Percentiles rank a stretch among this genome's conserved stretches.
Conservation (phyloP, 208 protist species). For the Wallacemonas sp. region DNA sequence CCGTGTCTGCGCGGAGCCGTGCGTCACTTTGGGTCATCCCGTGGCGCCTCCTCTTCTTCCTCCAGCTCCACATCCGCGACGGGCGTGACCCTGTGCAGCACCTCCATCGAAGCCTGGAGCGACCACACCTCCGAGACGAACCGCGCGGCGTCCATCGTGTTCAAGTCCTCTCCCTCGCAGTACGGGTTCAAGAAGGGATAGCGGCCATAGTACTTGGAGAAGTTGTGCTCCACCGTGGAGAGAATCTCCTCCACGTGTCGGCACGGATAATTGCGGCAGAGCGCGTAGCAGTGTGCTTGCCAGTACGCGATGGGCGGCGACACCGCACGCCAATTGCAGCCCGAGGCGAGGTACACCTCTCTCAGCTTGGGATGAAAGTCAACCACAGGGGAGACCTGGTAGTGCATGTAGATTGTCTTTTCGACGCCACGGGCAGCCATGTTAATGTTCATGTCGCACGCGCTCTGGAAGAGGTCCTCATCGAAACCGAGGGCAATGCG, state of each 20-base stretch:
- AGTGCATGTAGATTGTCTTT: conserved; percentile 54
- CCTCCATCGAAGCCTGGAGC: conserved; percentile 3
- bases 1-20: no score
- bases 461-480: conserved; percentile 67
- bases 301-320: conserved; percentile 76
- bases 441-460: conserved; percentile 48
- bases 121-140: conserved; percentile 45
- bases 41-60: no score
- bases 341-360: conserved; percentile 21
- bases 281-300: conserved; percentile 65
- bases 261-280: conserved; percentile 43
- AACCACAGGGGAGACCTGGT: conserved; percentile 18
- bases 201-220: conserved; percentile 68
- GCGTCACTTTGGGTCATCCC: no score
- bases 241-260: conserved; percentile 40
- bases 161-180: conserved; percentile 84
- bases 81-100: neutral
- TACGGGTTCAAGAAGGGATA: conserved; percentile 83
- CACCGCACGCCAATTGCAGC: conserved; percentile 27
- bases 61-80: neutral
- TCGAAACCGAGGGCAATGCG: conserved; percentile 87
- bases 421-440: conserved; percentile 61
- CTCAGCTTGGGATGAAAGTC: conserved; percentile 11
- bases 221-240: conserved; percentile 57
- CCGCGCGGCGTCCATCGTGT: conserved; percentile 64